Base-by-base conservation (phyloP, 106 monocot species). In the Narthecium ossifragum region DNA sequence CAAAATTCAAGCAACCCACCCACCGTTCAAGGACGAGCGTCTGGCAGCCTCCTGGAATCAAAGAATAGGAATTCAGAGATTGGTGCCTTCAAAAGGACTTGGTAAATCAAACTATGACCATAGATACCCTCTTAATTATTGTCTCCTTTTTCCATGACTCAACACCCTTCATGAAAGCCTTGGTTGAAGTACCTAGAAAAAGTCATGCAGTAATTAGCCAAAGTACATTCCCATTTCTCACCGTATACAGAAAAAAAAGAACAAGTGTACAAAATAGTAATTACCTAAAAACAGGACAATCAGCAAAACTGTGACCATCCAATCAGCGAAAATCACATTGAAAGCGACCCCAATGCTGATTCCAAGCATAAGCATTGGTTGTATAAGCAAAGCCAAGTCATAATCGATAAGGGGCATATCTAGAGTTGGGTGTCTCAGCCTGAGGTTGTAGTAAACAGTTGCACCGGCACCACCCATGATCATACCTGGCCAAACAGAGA, bases 101-200 rank as follows among this genome's bases (percentile, higher is more conserved):
- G 6, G 31, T 39, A 27, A 48, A 31, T 59, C 2, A 46, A 51
- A 5, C 13, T 0, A 34, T 23, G 8, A 45, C 13, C 29, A 11
- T 55, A 17, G 31, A 33, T 46, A 85, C 86, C 70, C 68, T 77
- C 62, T 77, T 86, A 20, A 78, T 40, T 17, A 88, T 59, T 26
- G 88, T 84, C 70, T 92, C 92, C 62, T 85, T 92, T 68, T 84
- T 88, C 92, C 92, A 92, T 64, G 81, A 73, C 51, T 88, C 88
- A 57, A 82, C 62, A 2, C 92, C 92, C 60, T 70, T 88, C 29
- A 81, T 34, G 37, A 84, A 92, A 33, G 92, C 88, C 78, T 85
- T 92, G 6, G 73, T 73, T 20, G 85, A 85, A 10, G 85, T 80
- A 53, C 68, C 85, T 85, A 55, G 21, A 73, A 66, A 62, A 53